Evolutionary conservation across 2,329 filamentous ascomycete species (phyloP).

Genomic region (Pestalotiopsis sp.): DNA sequence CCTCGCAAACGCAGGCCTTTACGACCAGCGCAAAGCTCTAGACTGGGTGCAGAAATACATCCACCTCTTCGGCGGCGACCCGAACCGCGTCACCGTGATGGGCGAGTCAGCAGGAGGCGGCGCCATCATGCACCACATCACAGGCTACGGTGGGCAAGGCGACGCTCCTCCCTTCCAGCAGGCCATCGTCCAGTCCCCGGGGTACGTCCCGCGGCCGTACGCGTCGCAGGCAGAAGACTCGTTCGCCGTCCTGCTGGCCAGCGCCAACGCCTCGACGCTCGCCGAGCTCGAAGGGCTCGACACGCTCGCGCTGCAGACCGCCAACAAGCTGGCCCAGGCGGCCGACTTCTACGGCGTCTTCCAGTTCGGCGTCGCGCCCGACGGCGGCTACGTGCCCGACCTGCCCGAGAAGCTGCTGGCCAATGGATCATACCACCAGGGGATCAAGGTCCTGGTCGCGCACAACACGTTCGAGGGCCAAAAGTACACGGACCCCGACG

Average conservation of each 20-base stretch:
- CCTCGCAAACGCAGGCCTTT: conserved; percentile 34
- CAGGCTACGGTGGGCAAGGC: not conserved
- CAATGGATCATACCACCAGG: not conserved
- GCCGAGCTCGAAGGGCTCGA: not conserved
- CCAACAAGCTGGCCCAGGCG: conserved; percentile 9
- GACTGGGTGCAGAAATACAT: conserved; percentile 49
- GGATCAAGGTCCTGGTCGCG: conserved; percentile 9
- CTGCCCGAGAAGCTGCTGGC: conserved; percentile 9
- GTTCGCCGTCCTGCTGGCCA: not conserved
- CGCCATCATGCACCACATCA: conserved; percentile 8
- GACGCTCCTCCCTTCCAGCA: not conserved
- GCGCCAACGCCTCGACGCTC: not conserved
- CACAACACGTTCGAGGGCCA: conserved; percentile 10
- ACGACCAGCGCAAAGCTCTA: conserved; percentile 48
- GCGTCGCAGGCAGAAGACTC: conserved; percentile 1
- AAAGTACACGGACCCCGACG: conserved; percentile 5
- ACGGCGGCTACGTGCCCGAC: conserved; percentile 7
- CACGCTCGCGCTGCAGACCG: not conserved
- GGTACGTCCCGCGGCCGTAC: conserved; percentile 2
- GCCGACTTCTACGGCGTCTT: conserved; percentile 9
- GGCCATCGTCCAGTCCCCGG: conserved; percentile 8
- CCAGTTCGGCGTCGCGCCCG: conserved; percentile 10
- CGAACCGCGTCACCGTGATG: conserved; percentile 36
- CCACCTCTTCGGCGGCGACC: conserved; percentile 21
- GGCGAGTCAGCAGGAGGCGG: conserved; percentile 42